Conservation (phyloP, 179 eudicot genomes). For the Gypsophila paniculata region DNA sequence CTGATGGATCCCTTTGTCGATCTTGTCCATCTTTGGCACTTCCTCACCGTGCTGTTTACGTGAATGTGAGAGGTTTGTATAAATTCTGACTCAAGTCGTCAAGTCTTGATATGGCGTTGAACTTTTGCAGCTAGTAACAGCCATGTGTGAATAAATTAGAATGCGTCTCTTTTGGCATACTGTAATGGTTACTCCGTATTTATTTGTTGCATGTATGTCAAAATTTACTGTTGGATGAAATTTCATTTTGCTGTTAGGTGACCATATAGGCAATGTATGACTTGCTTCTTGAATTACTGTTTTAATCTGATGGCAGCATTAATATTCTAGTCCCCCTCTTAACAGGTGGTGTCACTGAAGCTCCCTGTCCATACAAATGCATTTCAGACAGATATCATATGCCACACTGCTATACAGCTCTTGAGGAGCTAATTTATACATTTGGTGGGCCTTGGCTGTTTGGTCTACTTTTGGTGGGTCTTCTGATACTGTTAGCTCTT, state of each 20-base stretch:
- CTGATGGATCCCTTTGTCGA: constrained; percentile 69
- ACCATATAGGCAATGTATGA: background rate
- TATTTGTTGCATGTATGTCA: constrained; percentile 5
- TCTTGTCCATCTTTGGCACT: constrained; percentile 69
- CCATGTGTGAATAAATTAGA: background rate
- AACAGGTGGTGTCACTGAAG: constrained; percentile 83
- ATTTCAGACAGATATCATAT: constrained; percentile 90
- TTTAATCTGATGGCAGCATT: constrained; percentile 12
- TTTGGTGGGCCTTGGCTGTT: constrained; percentile 99
- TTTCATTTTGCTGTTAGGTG: background rate
- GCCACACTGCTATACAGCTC: constrained; percentile 96
- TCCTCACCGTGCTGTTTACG: constrained; percentile 72
- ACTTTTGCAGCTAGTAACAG: background rate
- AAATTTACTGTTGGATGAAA: background rate
- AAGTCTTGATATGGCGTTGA: background rate
- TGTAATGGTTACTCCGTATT: background rate
- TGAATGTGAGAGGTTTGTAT: constrained; percentile 65
- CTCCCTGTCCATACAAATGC: constrained; percentile 93
- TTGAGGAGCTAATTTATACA: constrained; percentile 88
- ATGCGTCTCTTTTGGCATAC: background rate
- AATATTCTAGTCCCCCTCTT: constrained; percentile 17
- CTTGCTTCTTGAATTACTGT: background rate
- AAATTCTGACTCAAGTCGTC: background rate
- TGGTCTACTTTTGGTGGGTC: constrained; percentile 71
- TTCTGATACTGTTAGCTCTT: constrained; percentile 73